These are phyloP conservation scores for Lolium perenne DNA, from an alignment of 176 grass and related monocot genomes.

Conservation along the genomic window DNA sequence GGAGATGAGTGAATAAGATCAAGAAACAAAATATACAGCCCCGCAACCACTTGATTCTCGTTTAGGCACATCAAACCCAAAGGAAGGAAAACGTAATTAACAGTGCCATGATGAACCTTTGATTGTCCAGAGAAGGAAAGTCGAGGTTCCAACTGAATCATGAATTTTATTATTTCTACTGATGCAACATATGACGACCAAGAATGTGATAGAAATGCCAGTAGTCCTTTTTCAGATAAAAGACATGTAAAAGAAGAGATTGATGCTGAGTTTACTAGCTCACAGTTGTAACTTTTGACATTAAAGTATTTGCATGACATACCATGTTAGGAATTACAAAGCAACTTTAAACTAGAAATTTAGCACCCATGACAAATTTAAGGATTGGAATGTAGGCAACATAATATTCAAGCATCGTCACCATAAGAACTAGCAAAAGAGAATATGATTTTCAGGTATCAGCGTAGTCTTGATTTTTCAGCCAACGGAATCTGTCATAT, in stretches of 20 bases:
- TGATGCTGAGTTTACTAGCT: no score
- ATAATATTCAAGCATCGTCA: background rate
- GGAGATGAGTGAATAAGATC: background rate
- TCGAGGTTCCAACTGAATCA: background rate
- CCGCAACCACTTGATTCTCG: slow-evolving; percentile 48
- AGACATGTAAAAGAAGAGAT: no score
- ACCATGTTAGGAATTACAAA: background rate
- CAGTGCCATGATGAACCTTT: background rate
- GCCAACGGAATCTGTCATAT: background rate
- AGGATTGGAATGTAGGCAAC: background rate
- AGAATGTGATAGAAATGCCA: no score
- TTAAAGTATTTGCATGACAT: background rate
- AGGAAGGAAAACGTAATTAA: slow-evolving; percentile 38
- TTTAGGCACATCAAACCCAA: slow-evolving; percentile 52
- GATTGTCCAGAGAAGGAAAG: background rate
- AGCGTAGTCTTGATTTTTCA: no score
- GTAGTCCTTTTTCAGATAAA: no score
- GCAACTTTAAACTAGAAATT: no score
- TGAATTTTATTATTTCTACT: background rate
- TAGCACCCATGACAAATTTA: background rate
- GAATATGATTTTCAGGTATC: background rate
- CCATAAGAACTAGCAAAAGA: background rate
- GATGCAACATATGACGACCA: background rate
- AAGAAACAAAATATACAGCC: slow-evolving; percentile 31
- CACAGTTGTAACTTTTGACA: no score